Evolutionary conservation across 106 monocot species (phyloP).

Genomic region (Dendrobium huoshanense): DNA sequence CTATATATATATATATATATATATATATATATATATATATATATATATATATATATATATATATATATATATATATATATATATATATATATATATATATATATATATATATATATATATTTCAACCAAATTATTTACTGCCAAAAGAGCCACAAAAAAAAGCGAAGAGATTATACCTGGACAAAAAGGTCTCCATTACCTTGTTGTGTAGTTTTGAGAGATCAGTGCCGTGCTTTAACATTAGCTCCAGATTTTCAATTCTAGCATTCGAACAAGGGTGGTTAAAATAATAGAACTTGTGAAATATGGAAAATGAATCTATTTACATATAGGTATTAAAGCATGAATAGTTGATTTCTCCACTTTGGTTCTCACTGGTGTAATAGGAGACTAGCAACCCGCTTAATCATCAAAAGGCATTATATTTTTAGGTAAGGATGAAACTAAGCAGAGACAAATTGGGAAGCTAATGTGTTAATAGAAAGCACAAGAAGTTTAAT

Average conservation of each 20-base stretch:
- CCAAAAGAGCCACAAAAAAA: too few species aligned
- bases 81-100: too few species aligned
- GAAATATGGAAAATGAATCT: not conserved
- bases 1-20: too few species aligned
- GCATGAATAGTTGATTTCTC: not conserved
- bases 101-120: too few species aligned
- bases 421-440: not conserved
- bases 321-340: not conserved
- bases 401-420: not conserved
- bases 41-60: too few species aligned
- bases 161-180: constrained; percentile 40
- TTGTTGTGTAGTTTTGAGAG: constrained; percentile 78
- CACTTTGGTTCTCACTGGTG: not conserved
- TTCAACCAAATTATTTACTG: too few species aligned
- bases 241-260: constrained; percentile 89
- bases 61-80: too few species aligned
- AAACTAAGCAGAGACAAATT: too few species aligned
- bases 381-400: not conserved
- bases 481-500: too few species aligned
- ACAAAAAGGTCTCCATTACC: constrained; percentile 66
- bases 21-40: too few species aligned
- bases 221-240: constrained; percentile 75
- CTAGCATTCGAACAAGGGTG: constrained; percentile 22
- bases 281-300: not conserved
- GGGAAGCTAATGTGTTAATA: too few species aligned